Base-by-base conservation (phyloP, 1,284 basidiomycete genomes). In the Tilletia setariae region DNA sequence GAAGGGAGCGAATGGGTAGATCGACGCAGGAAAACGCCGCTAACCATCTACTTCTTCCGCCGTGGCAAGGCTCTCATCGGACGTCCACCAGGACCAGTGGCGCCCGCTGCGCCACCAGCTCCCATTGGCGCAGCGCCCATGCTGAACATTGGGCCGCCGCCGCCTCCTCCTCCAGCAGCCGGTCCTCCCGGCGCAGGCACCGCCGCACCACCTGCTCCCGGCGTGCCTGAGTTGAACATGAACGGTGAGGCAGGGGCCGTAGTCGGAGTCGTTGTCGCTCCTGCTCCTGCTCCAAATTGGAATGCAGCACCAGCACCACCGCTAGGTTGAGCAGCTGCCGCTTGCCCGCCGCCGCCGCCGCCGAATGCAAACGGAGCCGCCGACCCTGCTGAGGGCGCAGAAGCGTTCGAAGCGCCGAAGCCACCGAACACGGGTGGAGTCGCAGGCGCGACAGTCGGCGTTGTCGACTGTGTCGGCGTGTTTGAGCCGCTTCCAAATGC, bases 141-240 rank as follows among this genome's bases (percentile, higher is more conserved):
- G 15, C 56, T 61, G 56, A 61, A 61, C 25, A 61, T 30, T 9
- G 56, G 56, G n/a, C n/a, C n/a, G n/a, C n/a, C n/a, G n/a, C n/a
- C n/a, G n/a, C n/a, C n/a, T n/a, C n/a, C n/a, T 30, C 28, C 56
- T 32, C 56, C 56, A 15, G 13, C 9, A 53, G 51, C 4, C 21
- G 51, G n/a, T 23, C 21, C 51, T 7, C n/a, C n/a, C 8, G 28
- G 51, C 23, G 35, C 35, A 11, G 35, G 11, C 35, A 40, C 11
- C 4, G 6, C 35, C 4, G 21, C 51, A 53, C 23, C 51, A 53
- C 51, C 28, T 15, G 51, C n/a, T 28, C 28, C 23, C 15, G 51
- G 51, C 51, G 51, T 15, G 11, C 23, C 4, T 13, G n/a, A 3
- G 21, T 23, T 23, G 23, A 53, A 53, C 21, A 49, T 19, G 51